phyloP scores from a whole-genome alignment of 345 rosid genomes.

The Lepidium didymum region DNA sequence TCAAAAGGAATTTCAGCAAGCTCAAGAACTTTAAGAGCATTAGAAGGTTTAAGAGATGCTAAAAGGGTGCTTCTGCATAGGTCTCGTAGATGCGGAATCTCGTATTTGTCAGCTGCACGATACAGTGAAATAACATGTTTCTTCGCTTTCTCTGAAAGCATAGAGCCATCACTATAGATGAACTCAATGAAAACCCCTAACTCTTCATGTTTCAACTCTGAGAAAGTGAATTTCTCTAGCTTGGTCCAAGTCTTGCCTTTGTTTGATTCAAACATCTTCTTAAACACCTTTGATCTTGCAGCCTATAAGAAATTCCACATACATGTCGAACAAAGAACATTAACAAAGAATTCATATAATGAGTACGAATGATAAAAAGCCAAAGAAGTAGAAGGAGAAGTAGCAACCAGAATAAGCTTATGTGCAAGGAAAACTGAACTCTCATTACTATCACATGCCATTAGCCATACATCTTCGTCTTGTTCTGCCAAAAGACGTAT shows the following conservation, averaged over 20 bases:
- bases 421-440: background rate
- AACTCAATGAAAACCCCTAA: conserved; percentile 1
- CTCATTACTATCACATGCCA: background rate
- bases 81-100: no score
- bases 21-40: background rate
- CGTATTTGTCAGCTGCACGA: background rate
- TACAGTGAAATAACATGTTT: background rate
- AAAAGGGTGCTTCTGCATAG: background rate
- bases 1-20: background rate
- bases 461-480: background rate
- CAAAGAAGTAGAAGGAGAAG: background rate
- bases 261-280: background rate
- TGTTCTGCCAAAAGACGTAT: background rate
- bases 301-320: no score
- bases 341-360: background rate
- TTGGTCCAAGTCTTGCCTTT: background rate
- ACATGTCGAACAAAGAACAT: background rate
- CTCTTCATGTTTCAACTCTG: background rate
- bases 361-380: no score
- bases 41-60: background rate
- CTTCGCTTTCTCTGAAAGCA: background rate
- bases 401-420: background rate
- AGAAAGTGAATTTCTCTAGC: background rate
- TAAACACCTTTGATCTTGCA: background rate
- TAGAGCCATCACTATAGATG: background rate